Evolutionary conservation across 371 early-diverging fungal genomes (phyloP), one percentile per base, ranked within the genome.

Genomic region (Parasitella parasitica): DNA sequence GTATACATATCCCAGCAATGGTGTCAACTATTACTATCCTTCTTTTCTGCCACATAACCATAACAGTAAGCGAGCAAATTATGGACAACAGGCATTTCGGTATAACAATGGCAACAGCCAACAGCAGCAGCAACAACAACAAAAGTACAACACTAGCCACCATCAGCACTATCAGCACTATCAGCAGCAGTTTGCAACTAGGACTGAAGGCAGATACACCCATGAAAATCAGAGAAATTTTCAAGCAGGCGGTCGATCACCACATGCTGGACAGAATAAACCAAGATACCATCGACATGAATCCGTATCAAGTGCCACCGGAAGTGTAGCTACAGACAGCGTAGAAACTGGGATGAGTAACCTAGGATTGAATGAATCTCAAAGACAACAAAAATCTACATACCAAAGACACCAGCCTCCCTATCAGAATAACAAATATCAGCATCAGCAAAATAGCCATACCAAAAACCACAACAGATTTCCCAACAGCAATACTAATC

Each of bases 221-320:
- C 4, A 49, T 36, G 35, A 39, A 13, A 55, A 55, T 55, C 55
- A 55, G 55, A 55, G 39, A 39, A 39, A n/a, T n/a, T 2, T 15
- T 27, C 55, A 55, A 38, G 55, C 39, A 55, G 39, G 55, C 18
- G 41, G 55, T 30, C 36, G 55, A 55, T 55, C 41, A 55, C 28
- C 55, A 55, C 55, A 39, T 55, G 55, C 26, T 36, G 28, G 38
- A 12, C 15, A 37, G 7, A 54, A 37, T 22, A 34, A 54, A n/a
- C 22, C 26, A n/a, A 37, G 37, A 13, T 46, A 46, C 9, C 24
- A 22, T 46, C 46, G 24, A 46, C 20, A 12, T 24, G 46, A 11
- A 7, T 24, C 46, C 13, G 37, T 37, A 3, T 26, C 36, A 24
- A 38, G n/a, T n/a, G n/a, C n/a, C 26, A 28, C 2, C 34, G n/a